These are phyloP conservation scores for Tulasnella sp. DNA, from an alignment of 768 basidiomycete genomes.

Conservation along the genomic window DNA sequence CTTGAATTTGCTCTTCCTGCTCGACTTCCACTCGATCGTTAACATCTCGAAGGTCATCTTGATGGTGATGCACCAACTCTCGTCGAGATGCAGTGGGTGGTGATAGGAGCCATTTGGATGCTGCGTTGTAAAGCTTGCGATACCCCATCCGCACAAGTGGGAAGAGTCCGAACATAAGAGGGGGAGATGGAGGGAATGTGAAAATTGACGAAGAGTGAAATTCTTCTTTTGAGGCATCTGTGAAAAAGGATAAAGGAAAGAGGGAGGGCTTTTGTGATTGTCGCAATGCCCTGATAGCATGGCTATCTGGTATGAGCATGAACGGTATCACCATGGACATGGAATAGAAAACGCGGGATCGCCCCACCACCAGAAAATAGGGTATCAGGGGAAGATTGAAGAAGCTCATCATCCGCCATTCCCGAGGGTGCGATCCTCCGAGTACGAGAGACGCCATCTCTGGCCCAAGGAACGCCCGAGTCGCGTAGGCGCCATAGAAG, in stretches of 20 bases:
- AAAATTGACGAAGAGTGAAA: neutral
- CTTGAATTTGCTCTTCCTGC: neutral
- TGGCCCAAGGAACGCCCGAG: conserved; percentile 4
- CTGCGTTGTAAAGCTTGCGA: neutral
- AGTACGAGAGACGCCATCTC: conserved; percentile 4
- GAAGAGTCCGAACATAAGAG: neutral
- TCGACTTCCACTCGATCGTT: neutral
- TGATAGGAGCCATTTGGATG: neutral
- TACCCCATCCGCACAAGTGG: conserved; percentile 3
- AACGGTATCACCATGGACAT: neutral
- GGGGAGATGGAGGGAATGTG: neutral
- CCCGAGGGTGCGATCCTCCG: conserved; percentile 3
- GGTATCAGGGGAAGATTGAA: conserved; percentile 10
- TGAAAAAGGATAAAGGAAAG: neutral
- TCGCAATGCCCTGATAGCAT: neutral
- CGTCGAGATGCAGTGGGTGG: neutral
- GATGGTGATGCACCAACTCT: neutral
- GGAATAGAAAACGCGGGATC: neutral
- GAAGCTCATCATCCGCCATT: conserved; percentile 1
- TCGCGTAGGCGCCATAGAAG: neutral
- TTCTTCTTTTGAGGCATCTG: neutral
- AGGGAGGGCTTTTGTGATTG: neutral
- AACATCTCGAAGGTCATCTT: neutral
- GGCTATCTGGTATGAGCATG: neutral
- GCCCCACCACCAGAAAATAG: neutral